Evolutionary conservation across 768 basidiomycete species (phyloP).

Genomic region (Podaxis carcinomalis): DNA sequence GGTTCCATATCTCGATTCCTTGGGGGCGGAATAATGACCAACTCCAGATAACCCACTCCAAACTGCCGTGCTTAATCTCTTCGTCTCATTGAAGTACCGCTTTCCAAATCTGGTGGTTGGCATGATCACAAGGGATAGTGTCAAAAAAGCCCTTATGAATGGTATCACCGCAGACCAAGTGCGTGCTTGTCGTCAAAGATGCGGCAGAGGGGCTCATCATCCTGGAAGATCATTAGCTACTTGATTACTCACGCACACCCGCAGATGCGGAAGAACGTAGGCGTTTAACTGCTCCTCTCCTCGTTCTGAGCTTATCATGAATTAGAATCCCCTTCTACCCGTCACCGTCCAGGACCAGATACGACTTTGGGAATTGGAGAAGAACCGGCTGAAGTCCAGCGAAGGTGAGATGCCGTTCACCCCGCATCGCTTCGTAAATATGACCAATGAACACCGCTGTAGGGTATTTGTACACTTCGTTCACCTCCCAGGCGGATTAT

Average conservation of each 20-base stretch:
- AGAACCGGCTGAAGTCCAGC: slow-evolving; percentile 82
- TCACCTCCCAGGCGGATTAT: slow-evolving; percentile 84
- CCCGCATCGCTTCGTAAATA: slow-evolving; percentile 16
- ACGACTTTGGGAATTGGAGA: slow-evolving; percentile 94
- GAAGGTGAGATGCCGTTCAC: slow-evolving; percentile 57
- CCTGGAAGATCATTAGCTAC: slow-evolving; percentile 86
- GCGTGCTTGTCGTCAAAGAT: slow-evolving; percentile 17
- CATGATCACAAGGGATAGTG: slow-evolving; percentile 90
- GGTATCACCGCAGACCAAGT: slow-evolving; percentile 98
- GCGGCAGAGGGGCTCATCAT: slow-evolving; percentile 4
- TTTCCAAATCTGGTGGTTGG: slow-evolving; percentile 98
- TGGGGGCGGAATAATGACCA: slow-evolving; percentile 14
- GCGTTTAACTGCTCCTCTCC: slow-evolving; percentile 13
- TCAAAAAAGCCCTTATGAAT: slow-evolving; percentile 88
- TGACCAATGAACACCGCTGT: slow-evolving; percentile 19
- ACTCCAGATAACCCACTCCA: slow-evolving; percentile 86
- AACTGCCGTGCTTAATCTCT: slow-evolving; percentile 92
- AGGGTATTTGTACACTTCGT: slow-evolving; percentile 89
- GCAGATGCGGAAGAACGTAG: slow-evolving; percentile 93
- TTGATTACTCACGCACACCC: slow-evolving; percentile 93
- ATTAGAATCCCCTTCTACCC: slow-evolving; percentile 85
- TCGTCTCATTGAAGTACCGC: slow-evolving; percentile 87
- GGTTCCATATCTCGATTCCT: slow-evolving; percentile 19
- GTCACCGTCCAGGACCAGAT: slow-evolving; percentile 99
- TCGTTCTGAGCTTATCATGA: slow-evolving; percentile 19